A percentile compares a stretch with the other conserved stretches of the same genome.
Conservation (phyloP, 2,329 filamentous ascomycete species). For the Penicillium sp. region DNA sequence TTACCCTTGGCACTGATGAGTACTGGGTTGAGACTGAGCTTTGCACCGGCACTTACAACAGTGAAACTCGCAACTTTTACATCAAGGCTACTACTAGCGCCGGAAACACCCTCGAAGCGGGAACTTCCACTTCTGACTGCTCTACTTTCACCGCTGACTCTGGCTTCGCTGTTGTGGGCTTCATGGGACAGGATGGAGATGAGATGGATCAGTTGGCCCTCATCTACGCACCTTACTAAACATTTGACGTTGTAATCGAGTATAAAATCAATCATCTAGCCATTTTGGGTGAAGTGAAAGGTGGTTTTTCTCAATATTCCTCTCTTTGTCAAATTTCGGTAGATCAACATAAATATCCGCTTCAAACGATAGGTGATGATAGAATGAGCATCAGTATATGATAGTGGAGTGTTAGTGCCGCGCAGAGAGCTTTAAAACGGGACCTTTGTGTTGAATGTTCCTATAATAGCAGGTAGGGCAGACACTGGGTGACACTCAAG, state of each 20-base stretch:
- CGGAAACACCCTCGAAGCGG: conserved; percentile 48
- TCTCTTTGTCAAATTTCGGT: too few species aligned
- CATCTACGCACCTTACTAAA: conserved; percentile 21
- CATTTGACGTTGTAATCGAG: neutral
- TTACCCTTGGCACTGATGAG: conserved; percentile 51
- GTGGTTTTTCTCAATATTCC: too few species aligned
- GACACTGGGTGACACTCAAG: too few species aligned
- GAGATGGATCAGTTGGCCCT: conserved; percentile 57
- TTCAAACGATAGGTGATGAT: too few species aligned
- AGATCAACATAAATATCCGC: too few species aligned
- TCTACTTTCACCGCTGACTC: conserved; percentile 46
- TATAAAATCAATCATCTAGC: too few species aligned
- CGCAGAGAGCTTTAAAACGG: too few species aligned
- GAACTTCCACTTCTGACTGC: conserved; percentile 51
- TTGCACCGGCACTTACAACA: conserved; percentile 52
- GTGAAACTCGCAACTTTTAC: conserved; percentile 56
- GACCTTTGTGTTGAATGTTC: too few species aligned
- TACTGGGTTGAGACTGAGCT: conserved; percentile 51
- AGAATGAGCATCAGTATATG: too few species aligned
- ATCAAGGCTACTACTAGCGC: conserved; percentile 54
- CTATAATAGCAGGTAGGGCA: too few species aligned
- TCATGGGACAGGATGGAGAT: conserved; percentile 53
- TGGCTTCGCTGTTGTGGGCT: conserved; percentile 57
- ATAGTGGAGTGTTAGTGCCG: too few species aligned
- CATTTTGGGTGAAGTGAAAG: too few species aligned